Evolutionary conservation across 345 rosid genomes (phyloP).

Genomic region (Acer yangbiense): DNA sequence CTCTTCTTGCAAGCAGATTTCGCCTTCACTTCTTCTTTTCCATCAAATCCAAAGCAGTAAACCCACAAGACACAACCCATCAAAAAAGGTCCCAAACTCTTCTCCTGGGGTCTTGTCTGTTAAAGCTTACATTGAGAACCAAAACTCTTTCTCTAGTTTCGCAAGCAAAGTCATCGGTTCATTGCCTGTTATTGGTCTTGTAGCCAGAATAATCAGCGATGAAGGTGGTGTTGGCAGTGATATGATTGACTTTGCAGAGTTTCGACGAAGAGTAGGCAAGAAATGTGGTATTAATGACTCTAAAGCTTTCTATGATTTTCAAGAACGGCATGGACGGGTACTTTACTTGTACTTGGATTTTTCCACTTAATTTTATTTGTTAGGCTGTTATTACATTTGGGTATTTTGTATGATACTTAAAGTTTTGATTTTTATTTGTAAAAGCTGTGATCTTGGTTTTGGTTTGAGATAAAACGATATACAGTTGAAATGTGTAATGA

Average conservation of each 20-base stretch:
- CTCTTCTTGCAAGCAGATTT: conserved; percentile 50
- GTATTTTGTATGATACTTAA: neutral
- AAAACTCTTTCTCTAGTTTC: conserved; percentile 68
- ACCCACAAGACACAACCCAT: conserved; percentile 18
- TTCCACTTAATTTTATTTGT: neutral
- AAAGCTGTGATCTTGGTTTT: conserved; percentile 3
- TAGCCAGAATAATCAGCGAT: conserved; percentile 80
- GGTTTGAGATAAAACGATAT: neutral
- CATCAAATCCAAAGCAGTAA: conserved; percentile 26
- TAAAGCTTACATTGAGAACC: conserved; percentile 76
- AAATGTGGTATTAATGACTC: conserved; percentile 69
- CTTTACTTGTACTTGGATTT: conserved; percentile 14
- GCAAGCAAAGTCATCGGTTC: conserved; percentile 82
- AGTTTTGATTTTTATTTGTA: neutral
- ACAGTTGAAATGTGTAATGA: neutral
- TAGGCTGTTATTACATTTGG: neutral
- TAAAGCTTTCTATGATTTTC: conserved; percentile 89
- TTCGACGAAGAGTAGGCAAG: conserved; percentile 88
- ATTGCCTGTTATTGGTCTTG: conserved; percentile 84
- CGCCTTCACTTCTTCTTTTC: conserved; percentile 55
- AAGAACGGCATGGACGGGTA: conserved; percentile 81
- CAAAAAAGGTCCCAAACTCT: conserved; percentile 24
- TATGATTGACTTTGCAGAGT: conserved; percentile 89
- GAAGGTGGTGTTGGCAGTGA: conserved; percentile 95
- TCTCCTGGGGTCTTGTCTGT: conserved; percentile 43